phyloP scores from a whole-genome alignment of 495 filamentous ascomycete species.

The Ascobolus immersus region DNA sequence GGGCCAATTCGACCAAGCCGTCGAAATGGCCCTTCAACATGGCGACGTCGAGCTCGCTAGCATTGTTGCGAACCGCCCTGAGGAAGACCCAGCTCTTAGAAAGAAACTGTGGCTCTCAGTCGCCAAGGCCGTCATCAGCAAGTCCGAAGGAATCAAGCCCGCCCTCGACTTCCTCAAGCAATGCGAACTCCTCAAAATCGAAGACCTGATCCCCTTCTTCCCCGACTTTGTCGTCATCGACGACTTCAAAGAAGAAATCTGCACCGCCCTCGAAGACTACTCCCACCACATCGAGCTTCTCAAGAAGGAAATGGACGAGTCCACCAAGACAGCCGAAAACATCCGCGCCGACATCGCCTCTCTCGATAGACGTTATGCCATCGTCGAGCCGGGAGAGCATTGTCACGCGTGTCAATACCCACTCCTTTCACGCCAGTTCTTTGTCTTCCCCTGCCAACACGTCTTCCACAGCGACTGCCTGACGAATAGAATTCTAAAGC shows the following conservation, averaged over 20 bases:
- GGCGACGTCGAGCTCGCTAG: slow-evolving; percentile 71
- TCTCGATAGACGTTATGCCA: slow-evolving; percentile 71
- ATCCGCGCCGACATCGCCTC: slow-evolving; percentile 67
- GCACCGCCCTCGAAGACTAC: slow-evolving; percentile 75
- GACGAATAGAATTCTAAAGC: slow-evolving; percentile 54
- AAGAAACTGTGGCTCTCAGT: slow-evolving; percentile 91
- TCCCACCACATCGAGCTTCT: slow-evolving; percentile 64
- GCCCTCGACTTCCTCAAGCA: slow-evolving; percentile 83
- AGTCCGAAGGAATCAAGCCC: slow-evolving; percentile 67
- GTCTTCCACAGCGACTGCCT: slow-evolving; percentile 90
- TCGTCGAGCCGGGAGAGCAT: slow-evolving; percentile 86
- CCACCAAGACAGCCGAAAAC: slow-evolving; percentile 56
- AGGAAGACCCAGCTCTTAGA: slow-evolving; percentile 48
- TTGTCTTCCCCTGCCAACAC: slow-evolving; percentile 95
- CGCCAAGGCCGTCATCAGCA: slow-evolving; percentile 69
- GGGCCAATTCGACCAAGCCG: slow-evolving; percentile 76
- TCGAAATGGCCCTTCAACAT: slow-evolving; percentile 71
- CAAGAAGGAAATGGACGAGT: slow-evolving; percentile 91
- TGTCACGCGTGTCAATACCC: slow-evolving; percentile 74
- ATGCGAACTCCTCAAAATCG: slow-evolving; percentile 76
- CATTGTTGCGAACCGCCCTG: slow-evolving; percentile 66
- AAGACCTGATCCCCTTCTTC: slow-evolving; percentile 94
- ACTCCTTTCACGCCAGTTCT: slow-evolving; percentile 71
- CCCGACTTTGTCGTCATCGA: slow-evolving; percentile 98
- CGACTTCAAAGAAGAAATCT: slow-evolving; percentile 97